Base-by-base conservation (phyloP, 2,329 filamentous ascomycete genomes). In the Penicillium sp. region DNA sequence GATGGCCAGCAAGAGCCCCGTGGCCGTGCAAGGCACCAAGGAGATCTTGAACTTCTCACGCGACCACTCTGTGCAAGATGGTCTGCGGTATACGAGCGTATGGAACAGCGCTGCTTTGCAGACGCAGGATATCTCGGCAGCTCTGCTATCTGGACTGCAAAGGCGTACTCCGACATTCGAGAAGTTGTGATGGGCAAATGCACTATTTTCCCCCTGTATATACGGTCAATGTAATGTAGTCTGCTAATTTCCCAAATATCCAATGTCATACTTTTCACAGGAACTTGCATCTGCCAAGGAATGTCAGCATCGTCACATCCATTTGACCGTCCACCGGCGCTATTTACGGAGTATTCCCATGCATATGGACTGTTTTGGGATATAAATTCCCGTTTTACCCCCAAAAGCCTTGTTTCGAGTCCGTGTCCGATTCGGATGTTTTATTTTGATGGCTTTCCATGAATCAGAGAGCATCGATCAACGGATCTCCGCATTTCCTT, bases 61-160 rank as follows among this genome's bases (percentile, higher is more conserved):
- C 65, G 92, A 96, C 72, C 85, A 91, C 70, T 80, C 81, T 2
- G 84, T 96, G 29, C 83, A 82, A 44, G 91, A 96, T 63, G 90
- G 86, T 45, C 75, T 97, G 70, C 84, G 84, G 55, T 97, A 96
- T 73, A 96, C 92, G 4, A 82, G 84, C 12, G 81, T 94, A 1
- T 97, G 92, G 93, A 97, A 97, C 69, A 83, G 85, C 64, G 88
- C 86, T 3, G 89, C 89, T 67, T 69, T 96, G 64, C 92, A 97
- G 78, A 89, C 90, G 7, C 78, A 80, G 50, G 93, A 97, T 78
- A 82, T 96, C 41, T 77, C 84, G 67, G 78, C 81, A 56, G 91
- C 92, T 1, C 79, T 97, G 70, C 68, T 89, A 69, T 90, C 89
- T 38, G 89, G 88, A 9, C 71, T 96, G 60, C 81, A 88, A 73